Conservation (phyloP, 2,329 filamentous ascomycete genomes). For the Stagonosporopsis rhizophila region DNA sequence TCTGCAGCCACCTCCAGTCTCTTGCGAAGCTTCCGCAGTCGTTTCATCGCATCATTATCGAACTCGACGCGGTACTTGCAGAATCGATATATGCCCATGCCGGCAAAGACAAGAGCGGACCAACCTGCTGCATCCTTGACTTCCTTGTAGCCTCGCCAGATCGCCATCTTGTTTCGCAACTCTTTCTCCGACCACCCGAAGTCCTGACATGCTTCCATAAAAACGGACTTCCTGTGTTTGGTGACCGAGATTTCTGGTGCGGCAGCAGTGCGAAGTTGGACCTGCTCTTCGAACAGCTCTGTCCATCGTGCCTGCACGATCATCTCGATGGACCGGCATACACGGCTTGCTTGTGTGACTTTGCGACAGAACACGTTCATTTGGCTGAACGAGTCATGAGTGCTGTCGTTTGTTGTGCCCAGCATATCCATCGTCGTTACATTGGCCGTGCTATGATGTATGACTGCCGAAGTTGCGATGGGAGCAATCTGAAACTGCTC, state of each 20-base stretch:
- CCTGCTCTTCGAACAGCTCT: conserved; percentile 62
- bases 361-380: conserved; percentile 56
- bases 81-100: conserved; percentile 65
- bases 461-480: conserved; percentile 19
- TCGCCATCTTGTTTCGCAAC: conserved; percentile 59
- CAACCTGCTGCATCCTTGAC: conserved; percentile 65
- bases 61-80: conserved; percentile 67
- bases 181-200: conserved; percentile 66
- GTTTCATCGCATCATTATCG: conserved; percentile 58
- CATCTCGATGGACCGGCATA: conserved; percentile 64
- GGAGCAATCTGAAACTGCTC: conserved; percentile 41
- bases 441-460: conserved; percentile 20
- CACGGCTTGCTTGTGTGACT: conserved; percentile 59
- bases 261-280: conserved; percentile 51
- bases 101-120: conserved; percentile 63
- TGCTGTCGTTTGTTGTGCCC: conserved; percentile 17
- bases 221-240: conserved; percentile 60
- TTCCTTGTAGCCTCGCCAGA: conserved; percentile 67
- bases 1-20: conserved; percentile 63
- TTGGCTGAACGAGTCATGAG: conserved; percentile 44
- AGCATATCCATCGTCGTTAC: conserved; percentile 22
- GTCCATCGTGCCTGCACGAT: conserved; percentile 66
- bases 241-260: conserved; percentile 53
- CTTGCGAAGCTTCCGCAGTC: conserved; percentile 54
- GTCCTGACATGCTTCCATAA: conserved; percentile 61